Evolutionary conservation across 768 basidiomycete species (phyloP), one percentile per base, ranked within the genome.

Genomic region (Galerina marginata): DNA sequence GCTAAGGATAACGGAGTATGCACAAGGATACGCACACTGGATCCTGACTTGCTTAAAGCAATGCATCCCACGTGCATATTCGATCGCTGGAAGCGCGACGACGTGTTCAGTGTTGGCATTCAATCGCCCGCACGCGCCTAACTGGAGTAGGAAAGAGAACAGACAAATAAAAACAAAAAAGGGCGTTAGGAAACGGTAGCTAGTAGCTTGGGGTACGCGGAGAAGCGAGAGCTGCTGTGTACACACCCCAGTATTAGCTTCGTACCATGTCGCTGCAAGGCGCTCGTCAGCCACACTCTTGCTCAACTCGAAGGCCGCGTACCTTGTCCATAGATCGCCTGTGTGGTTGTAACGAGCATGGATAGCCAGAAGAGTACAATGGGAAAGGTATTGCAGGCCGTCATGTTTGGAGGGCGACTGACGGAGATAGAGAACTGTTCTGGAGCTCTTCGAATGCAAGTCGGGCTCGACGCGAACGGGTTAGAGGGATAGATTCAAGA

Each of bases 81-180:
- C 59, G 16, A 56, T 45, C 0, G 66, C 59, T 6, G 67, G 56
- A 15, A 72, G 58, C 1, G 71, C 71, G 15, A 69, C 66, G 46
- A 72, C 61, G 40, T 64, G 61, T 49, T 72, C 71, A 2, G n/a
- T 54, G 52, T 69, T 61, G 15, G 33, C 47, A 43, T 52, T 69
- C 52, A 44, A 60, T 23, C 38, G 54, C 11, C 70, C 71, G 50
- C 71, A 72, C 14, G 60, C 59, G 14, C 70, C 68, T 7, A 65
- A 23, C 69, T 71, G 57, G 23, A 36, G 25, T 38, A 39, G 26
- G 23, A 14, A 48, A 49, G 25, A 16, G 26, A 11, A 4, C 16
- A 45, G 20, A 6, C 0, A 42, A 46, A 48, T 38, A 16, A 20
- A 33, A 10, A 20, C 4, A 23, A 16, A 7, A 7, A 33, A 33